Evolutionary conservation across 2,329 filamentous ascomycete species (phyloP), one percentile per base, ranked within the genome.

Genomic region (Epichloe aotearoae): DNA sequence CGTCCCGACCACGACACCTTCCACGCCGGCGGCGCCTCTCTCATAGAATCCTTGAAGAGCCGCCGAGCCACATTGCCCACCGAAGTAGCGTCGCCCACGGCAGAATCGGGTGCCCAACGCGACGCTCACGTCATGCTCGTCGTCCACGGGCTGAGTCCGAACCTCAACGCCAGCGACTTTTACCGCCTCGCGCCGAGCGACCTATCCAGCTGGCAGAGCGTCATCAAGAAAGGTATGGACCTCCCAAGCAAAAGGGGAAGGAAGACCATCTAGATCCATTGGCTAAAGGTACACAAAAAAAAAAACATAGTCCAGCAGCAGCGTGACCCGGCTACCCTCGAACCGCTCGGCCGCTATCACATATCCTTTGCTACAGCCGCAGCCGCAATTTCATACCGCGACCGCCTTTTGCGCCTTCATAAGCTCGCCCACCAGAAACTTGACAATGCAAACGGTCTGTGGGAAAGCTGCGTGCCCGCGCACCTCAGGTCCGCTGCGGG

Each of bases 101-200:
- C 17, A 3, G 37, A 14, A 3, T 10, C 30, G 4, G 17, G 7
- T 30, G 20, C 15, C 26, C 39, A 45, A 33, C 39, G 46, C 17
- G 53, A 52, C 46, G 19, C 49, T 20, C 54, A 50, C 20, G 42
- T 56, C 53, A 71, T 74, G 58, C 70, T 90, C 40, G 70, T 82
- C 41, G 66, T 89, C 38, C 70, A 70, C 19, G 75, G 78, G 39
- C 74, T 79, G 5, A 79, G 77, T 58, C 73, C 73, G 51, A 74
- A 76, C 19, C 72, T 90, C 42, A 70, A 72, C 19, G 77, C 83
- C 57, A 77, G 75, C 56, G 86, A 91, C 67, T 90, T 91, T 65
- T 74, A 79, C 55, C 81, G 85, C 50, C 66, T 89, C 17, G 74
- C 80, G 5, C 75, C 76, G 2, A 77, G 74, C 58, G 79, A 86